Conservation (phyloP, 176 grass and related monocot genomes). For the Olyra latifolia region DNA sequence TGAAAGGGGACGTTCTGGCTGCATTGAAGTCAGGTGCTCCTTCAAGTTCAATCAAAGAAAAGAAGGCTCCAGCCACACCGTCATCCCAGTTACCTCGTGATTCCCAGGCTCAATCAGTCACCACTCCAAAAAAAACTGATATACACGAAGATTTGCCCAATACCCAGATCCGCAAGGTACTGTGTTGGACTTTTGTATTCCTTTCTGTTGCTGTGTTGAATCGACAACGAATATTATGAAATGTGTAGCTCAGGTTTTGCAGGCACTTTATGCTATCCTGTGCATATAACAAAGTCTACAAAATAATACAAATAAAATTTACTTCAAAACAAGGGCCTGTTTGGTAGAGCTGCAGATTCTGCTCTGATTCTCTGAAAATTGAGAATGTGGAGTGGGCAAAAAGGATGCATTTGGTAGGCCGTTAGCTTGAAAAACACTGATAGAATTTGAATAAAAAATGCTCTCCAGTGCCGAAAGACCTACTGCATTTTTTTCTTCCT, state of each 20-base stretch:
- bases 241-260: neutral
- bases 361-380: too few relatives aligned
- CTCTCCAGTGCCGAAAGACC: too few relatives aligned
- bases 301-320: neutral
- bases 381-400: too few relatives aligned
- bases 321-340: neutral
- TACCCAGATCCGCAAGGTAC: constrained; percentile 94
- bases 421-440: too few relatives aligned
- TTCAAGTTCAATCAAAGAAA: constrained; percentile 53
- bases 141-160: constrained; percentile 83
- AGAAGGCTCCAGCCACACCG: constrained; percentile 35
- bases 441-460: too few relatives aligned
- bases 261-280: neutral
- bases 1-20: constrained; percentile 86
- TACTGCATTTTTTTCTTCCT: too few relatives aligned
- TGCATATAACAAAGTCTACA: neutral
- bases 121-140: constrained; percentile 37
- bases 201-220: constrained; percentile 13
- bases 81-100: constrained; percentile 46
- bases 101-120: constrained; percentile 32
- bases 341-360: too few relatives aligned
- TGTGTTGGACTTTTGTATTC: constrained; percentile 25
- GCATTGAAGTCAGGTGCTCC: constrained; percentile 64
- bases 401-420: too few relatives aligned
- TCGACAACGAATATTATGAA: neutral